Evolutionary conservation across 306 rosid genomes (phyloP), one percentile per base, ranked within the genome.

Genomic region (Sicyos edulis): DNA sequence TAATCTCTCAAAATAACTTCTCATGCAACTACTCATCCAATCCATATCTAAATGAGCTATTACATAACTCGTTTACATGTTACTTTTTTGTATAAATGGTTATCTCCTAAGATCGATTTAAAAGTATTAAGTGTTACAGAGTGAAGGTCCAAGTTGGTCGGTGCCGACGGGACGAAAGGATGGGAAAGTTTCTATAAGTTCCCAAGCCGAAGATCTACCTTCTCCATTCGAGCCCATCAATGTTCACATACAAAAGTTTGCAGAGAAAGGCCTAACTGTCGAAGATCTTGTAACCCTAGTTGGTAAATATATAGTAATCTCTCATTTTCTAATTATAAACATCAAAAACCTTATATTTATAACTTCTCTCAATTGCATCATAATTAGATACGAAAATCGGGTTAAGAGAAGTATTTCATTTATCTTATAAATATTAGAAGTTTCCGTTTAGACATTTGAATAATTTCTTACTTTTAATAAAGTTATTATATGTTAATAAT

Each of bases 161-260:
- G 90, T 86, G 16, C 88, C 86, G 1, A 83, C 90, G 0, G 89
- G 90, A 44, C 85, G 96, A 83, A 88, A 81, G 75, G 91, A 92
- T 73, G 97, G 97, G 11, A 65, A 71, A 61, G 71, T 70, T 34
- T 92, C 96, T 24, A 78, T 49, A 24, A 64, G 80, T 52, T 82
- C 85, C 22, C 81, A 81, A 74, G 88, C 91, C 34, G 79, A 89
- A 16, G 82, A 74, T 45, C 24, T 89, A 56, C 95, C 97, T 55
- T 92, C 97, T 79, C 96, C 97, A 29, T 86, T 89, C 7, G 96
- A 89, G 44, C 54, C 92, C 4, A 77, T 92, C 50, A 81, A 86
- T 29, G 72, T 74, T 56, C 92, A 82, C 34, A 84, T 80, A 58
- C 80, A 87, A 81, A 86, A 92, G 20, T 85, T 87, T 79, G 84